phyloP scores from a whole-genome alignment of 2,329 filamentous ascomycete species.

The Xylariales sp. region DNA sequence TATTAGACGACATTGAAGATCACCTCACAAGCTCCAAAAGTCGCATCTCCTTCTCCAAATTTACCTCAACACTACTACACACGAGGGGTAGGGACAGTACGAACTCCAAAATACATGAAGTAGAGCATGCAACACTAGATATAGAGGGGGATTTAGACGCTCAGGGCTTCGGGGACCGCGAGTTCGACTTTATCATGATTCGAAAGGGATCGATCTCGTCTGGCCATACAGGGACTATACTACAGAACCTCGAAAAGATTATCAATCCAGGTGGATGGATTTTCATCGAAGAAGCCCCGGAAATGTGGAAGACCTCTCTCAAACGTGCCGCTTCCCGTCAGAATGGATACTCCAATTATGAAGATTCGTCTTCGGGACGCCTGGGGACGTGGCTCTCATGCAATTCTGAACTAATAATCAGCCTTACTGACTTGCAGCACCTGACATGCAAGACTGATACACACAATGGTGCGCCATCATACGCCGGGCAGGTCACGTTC shows the following conservation, averaged over 20 bases:
- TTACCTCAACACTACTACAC: neutral
- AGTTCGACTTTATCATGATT: constrained; percentile 10
- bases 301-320: neutral
- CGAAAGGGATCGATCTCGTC: neutral
- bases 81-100: neutral
- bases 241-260: constrained; percentile 3
- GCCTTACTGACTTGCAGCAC: neutral
- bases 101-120: neutral
- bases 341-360: neutral
- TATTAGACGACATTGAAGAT: neutral
- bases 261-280: constrained; percentile 2
- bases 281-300: constrained; percentile 6
- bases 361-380: neutral
- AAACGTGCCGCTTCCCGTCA: neutral
- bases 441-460: neutral
- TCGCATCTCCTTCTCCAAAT: neutral
- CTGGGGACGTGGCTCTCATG: neutral
- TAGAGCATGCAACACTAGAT: neutral
- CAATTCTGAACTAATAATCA: neutral
- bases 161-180: neutral
- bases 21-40: constrained; percentile 1
- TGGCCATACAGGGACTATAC: neutral
- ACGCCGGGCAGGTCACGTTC: constrained; percentile 2
- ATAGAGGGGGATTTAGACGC: neutral
- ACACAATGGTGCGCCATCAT: neutral